phyloP scores from a whole-genome alignment of 495 filamentous ascomycete species.

The Stereocaulon alpinum region DNA sequence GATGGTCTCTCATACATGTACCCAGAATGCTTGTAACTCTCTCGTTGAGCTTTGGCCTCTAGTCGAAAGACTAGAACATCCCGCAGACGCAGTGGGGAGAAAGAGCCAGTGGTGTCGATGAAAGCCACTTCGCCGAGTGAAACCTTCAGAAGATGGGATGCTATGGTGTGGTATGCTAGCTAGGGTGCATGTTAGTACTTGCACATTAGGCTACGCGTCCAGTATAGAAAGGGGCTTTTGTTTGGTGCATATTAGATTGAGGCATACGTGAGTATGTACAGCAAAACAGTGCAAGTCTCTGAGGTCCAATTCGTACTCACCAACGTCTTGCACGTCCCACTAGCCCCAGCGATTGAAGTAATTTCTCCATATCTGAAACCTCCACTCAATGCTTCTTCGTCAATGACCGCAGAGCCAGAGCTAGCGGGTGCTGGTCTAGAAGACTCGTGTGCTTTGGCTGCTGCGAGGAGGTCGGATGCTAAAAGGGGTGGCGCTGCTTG shows the following conservation, averaged over 20 bases:
- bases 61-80: slow-evolving; percentile 17
- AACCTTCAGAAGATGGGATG: slow-evolving; percentile 18
- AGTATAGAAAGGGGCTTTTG: not conserved
- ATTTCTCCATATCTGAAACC: slow-evolving; percentile 24
- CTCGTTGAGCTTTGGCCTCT: slow-evolving; percentile 1
- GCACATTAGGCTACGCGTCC: not conserved
- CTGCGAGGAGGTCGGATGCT: slow-evolving; percentile 10
- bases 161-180: slow-evolving; percentile 19
- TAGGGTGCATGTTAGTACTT: not conserved
- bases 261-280: not conserved
- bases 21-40: slow-evolving; percentile 14
- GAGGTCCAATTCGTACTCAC: not conserved
- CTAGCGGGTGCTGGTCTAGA: slow-evolving; percentile 12
- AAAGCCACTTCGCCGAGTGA: slow-evolving; percentile 19
- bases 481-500: slow-evolving; percentile 11
- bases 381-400: slow-evolving; percentile 17
- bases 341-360: slow-evolving; percentile 17
- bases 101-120: slow-evolving; percentile 20
- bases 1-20: slow-evolving; percentile 16
- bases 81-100: slow-evolving; percentile 19
- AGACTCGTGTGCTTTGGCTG: slow-evolving; percentile 5
- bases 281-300: too few species aligned
- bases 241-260: not conserved
- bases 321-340: slow-evolving; percentile 18
- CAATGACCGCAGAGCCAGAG: slow-evolving; percentile 15